Conservation (phyloP, 192 early-diverging fungal species). For the Entomortierella chlamydospora region DNA sequence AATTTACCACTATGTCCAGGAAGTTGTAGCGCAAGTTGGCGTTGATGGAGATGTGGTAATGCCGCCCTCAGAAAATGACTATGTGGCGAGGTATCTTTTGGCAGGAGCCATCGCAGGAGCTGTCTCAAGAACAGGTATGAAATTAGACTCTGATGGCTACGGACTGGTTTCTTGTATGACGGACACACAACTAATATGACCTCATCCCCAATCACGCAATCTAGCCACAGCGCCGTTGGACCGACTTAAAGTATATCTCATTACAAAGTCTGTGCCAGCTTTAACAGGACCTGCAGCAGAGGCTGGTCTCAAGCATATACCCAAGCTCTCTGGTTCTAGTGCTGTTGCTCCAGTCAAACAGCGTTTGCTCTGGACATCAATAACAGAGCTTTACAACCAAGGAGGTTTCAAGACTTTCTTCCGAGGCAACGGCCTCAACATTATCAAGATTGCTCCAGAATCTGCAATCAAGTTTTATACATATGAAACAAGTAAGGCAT, state of each 20-base stretch:
- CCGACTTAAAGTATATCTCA: slow-evolving; percentile 73
- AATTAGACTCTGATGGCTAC: neutral
- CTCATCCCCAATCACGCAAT: neutral
- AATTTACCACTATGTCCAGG: slow-evolving; percentile 71
- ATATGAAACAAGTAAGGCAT: slow-evolving; percentile 67
- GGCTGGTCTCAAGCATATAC: slow-evolving; percentile 50
- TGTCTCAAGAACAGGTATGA: slow-evolving; percentile 68
- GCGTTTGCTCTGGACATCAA: slow-evolving; percentile 55
- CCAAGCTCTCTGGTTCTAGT: slow-evolving; percentile 41
- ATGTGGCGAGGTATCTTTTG: slow-evolving; percentile 69
- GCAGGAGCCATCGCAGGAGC: slow-evolving; percentile 81
- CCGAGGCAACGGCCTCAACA: slow-evolving; percentile 81
- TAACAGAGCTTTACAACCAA: slow-evolving; percentile 69
- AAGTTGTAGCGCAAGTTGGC: slow-evolving; percentile 68
- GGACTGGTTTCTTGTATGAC: no score
- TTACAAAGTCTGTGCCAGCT: slow-evolving; percentile 53
- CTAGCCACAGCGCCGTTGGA: slow-evolving; percentile 75
- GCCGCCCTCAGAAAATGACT: slow-evolving; percentile 66
- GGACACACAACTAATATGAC: neutral
- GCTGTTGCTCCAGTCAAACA: slow-evolving; percentile 49
- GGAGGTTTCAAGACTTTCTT: slow-evolving; percentile 79
- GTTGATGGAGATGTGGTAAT: slow-evolving; percentile 76
- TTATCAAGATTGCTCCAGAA: slow-evolving; percentile 83
- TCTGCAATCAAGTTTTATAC: slow-evolving; percentile 81
- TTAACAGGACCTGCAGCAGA: slow-evolving; percentile 29